A percentile compares a stretch with the other conserved stretches of the same genome.
Conservation (phyloP, 306 rosid genomes). For the Inga leiocalycina region DNA sequence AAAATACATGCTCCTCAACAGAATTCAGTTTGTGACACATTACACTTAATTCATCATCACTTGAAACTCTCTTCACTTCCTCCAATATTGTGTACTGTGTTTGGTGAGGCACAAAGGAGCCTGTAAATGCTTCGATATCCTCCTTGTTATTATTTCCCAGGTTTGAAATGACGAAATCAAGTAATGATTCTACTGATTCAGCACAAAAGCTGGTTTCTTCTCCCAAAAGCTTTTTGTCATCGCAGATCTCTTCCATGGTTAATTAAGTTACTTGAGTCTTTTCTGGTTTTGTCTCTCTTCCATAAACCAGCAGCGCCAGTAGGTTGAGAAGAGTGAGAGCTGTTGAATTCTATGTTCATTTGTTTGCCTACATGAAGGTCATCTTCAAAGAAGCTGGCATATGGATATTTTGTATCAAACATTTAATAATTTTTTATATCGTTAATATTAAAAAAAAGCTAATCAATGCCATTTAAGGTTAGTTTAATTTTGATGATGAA, state of each 20-base stretch:
- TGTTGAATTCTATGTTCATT: background rate
- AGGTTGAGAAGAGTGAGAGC: background rate
- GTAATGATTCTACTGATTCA: background rate
- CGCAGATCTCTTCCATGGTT: background rate
- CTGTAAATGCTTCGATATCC: background rate
- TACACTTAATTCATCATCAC: background rate
- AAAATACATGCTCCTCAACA: background rate
- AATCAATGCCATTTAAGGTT: too few species aligned
- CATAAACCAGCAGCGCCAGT: background rate
- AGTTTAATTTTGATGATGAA: too few species aligned
- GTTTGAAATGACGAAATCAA: background rate
- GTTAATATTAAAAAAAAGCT: too few species aligned
- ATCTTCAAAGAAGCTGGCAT: background rate
- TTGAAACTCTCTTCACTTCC: constrained; percentile 30
- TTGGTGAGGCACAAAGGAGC: background rate
- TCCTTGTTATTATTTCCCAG: background rate
- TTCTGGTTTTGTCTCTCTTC: background rate
- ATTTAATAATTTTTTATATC: too few species aligned
- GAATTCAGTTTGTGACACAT: background rate
- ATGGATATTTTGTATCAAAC: background rate
- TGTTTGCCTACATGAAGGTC: background rate
- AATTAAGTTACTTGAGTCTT: background rate
- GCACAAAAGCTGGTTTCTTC: background rate
- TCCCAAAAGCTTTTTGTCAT: background rate
- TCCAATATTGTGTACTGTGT: background rate